Percentiles rank a stretch among this genome's conserved stretches.
These are phyloP conservation scores for Leccinum truebloodii DNA, from an alignment of 768 basidiomycete species.

Conservation along the genomic window DNA sequence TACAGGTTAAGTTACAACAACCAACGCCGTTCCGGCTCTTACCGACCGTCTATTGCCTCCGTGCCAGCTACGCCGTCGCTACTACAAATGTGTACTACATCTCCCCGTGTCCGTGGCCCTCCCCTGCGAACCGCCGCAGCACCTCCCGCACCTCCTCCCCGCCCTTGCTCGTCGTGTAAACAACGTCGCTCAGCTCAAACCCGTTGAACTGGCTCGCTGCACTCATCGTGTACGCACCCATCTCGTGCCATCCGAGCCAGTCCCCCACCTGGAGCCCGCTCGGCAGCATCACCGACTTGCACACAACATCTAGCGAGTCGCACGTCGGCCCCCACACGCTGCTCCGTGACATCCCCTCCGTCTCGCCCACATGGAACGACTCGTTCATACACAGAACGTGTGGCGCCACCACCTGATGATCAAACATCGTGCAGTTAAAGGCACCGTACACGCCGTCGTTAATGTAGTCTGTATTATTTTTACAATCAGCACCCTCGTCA, in stretches of 20 bases:
- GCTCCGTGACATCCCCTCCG: conserved; percentile 49
- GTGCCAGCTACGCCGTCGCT: not conserved
- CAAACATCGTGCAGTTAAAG: conserved; percentile 96
- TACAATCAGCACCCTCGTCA: conserved; percentile 4
- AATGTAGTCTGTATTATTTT: conserved; percentile 78
- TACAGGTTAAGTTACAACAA: conserved; percentile 13
- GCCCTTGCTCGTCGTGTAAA: conserved; percentile 71
- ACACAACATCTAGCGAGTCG: conserved; percentile 96
- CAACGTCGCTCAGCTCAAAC: conserved; percentile 76
- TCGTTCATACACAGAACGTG: conserved; percentile 70
- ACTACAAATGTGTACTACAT: not conserved
- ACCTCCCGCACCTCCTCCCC: conserved; percentile 54
- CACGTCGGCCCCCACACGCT: conserved; percentile 99
- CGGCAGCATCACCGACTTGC: conserved; percentile 61
- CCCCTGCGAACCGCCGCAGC: conserved; percentile 50
- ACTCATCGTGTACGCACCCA: conserved; percentile 99
- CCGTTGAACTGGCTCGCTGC: conserved; percentile 97
- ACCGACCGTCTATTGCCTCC: not conserved
- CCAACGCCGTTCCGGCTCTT: not conserved
- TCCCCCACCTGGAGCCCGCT: conserved; percentile 82
- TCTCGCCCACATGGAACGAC: conserved; percentile 48
- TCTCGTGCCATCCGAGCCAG: conserved; percentile 96
- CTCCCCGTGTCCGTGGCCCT: conserved; percentile 39
- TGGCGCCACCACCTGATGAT: conserved; percentile 92
- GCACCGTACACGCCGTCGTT: conserved; percentile 99